Conservation (phyloP, 2,329 filamentous ascomycete species). For the Raffaelea ambrosiae region DNA sequence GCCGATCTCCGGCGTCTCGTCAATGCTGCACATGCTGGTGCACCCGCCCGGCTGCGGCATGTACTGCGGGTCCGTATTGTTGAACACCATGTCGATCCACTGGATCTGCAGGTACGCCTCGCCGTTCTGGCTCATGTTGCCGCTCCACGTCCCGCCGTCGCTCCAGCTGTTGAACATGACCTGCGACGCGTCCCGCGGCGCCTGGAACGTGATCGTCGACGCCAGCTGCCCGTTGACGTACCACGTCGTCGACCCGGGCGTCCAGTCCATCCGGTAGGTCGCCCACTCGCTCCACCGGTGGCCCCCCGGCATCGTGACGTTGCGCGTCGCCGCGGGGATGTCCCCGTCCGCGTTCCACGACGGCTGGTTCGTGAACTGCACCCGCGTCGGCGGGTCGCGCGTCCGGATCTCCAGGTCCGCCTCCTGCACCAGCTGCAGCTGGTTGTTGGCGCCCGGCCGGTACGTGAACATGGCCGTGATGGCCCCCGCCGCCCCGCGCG, state of each 20-base stretch:
- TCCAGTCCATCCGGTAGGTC: constrained; percentile 44
- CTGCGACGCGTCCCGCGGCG: constrained; percentile 34
- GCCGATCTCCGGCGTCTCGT: constrained; percentile 25
- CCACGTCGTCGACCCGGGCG: constrained; percentile 36
- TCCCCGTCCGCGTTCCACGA: constrained; percentile 31
- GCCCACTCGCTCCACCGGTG: constrained; percentile 38
- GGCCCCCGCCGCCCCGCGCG: constrained; percentile 20
- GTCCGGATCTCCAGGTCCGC: constrained; percentile 33
- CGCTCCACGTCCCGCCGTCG: constrained; percentile 42
- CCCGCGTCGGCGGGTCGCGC: constrained; percentile 22
- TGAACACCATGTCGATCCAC: constrained; percentile 43
- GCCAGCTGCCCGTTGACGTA: constrained; percentile 37
- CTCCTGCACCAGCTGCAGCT: constrained; percentile 20
- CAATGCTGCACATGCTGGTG: constrained; percentile 28
- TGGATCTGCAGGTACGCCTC: constrained; percentile 39
- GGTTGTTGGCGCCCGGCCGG: constrained; percentile 15
- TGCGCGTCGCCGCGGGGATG: constrained; percentile 30
- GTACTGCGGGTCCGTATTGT: constrained; percentile 22
- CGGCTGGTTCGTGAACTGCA: constrained; percentile 45
- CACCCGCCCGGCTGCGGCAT: constrained; percentile 16
- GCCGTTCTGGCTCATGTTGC: constrained; percentile 31
- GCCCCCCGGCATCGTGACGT: constrained; percentile 25
- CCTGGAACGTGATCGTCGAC: constrained; percentile 36
- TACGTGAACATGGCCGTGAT: constrained; percentile 27
- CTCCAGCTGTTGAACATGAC: constrained; percentile 45